Base-by-base conservation (phyloP, 2,329 filamentous ascomycete genomes). In the Trichoderma atrobrunneum region DNA sequence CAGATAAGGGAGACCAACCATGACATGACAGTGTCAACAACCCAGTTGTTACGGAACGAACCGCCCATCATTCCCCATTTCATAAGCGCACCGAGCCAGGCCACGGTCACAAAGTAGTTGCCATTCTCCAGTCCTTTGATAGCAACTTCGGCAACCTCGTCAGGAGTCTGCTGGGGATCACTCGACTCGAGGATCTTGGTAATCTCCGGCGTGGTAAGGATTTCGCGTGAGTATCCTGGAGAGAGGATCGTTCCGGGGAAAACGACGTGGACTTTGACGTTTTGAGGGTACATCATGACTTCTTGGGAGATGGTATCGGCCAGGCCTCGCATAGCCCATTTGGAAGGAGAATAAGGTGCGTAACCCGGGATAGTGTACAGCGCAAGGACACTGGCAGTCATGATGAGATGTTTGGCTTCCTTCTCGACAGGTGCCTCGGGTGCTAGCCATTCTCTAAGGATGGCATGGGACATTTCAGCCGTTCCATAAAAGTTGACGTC, bases 401-500 rank as follows among this genome's bases (percentile, higher is more conserved):
- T 93, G 79, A 99, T 89, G 74, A 99, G 87, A 81, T 98, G 95
- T 70, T 91, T 89, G 11, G 91, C 85, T 74, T 87, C 83, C 28
- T 76, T 69, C 63, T 85, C 81, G 43, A 85, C 78, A 10, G 84
- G 80, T 5, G 81, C 81, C 11, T 81, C 81, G 14, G 86, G 85
- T 4, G 83, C 82, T 59, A 94, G 88, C 95, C 95, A 98, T 73
- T 88, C 87, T 66, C 87, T 88, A 73, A 98, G 84, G 21, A 92
- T 89, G 24, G 93, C 90, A 79, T 97, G 94, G 48, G 94, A 92
- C 83, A 97, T 93, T 80, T 97, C 96, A 54, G 92, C 91, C 34
- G 91, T 90, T 63, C 93, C 93, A 87, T 91, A 97, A 84, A 93
- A 98, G 83, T 98, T 95, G 76, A 95, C 88, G 78, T 97, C 93